A percentile compares a stretch with the other conserved stretches of the same genome.
These are phyloP conservation scores for Chaetomiaceae sp. DNA, from an alignment of 2,329 filamentous ascomycete species.

Conservation along the genomic window DNA sequence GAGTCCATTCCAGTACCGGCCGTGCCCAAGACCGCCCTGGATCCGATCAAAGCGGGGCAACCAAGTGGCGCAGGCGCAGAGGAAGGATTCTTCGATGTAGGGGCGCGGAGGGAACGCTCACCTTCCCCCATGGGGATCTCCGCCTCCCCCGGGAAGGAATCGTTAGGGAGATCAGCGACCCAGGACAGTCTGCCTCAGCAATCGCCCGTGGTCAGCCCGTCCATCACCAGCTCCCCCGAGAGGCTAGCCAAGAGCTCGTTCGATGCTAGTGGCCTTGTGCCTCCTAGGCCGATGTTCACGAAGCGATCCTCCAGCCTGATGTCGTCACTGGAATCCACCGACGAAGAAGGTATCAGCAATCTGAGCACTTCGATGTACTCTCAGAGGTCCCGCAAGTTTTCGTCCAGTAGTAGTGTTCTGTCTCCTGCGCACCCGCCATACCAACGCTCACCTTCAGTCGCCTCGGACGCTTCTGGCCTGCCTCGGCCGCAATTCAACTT, in stretches of 20 bases:
- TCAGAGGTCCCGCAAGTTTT: conserved; percentile 70
- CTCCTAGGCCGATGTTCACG: conserved; percentile 46
- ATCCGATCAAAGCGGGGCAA: conserved; percentile 38
- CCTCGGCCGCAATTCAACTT: conserved; percentile 85
- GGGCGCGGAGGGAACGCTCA: conserved; percentile 54
- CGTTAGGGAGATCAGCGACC: conserved; percentile 24
- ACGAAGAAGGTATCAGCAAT: conserved; percentile 61
- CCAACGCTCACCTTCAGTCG: conserved; percentile 76
- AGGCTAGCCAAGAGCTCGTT: conserved; percentile 42
- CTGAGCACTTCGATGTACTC: conserved; percentile 55
- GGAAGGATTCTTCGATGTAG: conserved; percentile 48
- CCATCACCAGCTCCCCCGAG: conserved; percentile 41
- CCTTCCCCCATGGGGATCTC: conserved; percentile 47
- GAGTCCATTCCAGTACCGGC: conserved; percentile 42
- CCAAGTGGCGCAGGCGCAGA: conserved; percentile 38
- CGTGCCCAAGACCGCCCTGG: conserved; percentile 34
- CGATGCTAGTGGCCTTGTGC: conserved; percentile 48
- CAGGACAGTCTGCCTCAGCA: conserved; percentile 34
- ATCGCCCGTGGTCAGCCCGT: conserved; percentile 33
- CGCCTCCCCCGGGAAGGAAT: conserved; percentile 10
- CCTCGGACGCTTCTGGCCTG: conserved; percentile 72
- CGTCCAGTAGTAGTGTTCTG: conserved; percentile 58
- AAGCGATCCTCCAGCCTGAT: conserved; percentile 56
- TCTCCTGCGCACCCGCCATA: conserved; percentile 58
- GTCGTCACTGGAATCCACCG: conserved; percentile 60